These are phyloP conservation scores for Trichoderma oligosporum DNA, from an alignment of 2,329 filamentous ascomycete species.

Conservation along the genomic window DNA sequence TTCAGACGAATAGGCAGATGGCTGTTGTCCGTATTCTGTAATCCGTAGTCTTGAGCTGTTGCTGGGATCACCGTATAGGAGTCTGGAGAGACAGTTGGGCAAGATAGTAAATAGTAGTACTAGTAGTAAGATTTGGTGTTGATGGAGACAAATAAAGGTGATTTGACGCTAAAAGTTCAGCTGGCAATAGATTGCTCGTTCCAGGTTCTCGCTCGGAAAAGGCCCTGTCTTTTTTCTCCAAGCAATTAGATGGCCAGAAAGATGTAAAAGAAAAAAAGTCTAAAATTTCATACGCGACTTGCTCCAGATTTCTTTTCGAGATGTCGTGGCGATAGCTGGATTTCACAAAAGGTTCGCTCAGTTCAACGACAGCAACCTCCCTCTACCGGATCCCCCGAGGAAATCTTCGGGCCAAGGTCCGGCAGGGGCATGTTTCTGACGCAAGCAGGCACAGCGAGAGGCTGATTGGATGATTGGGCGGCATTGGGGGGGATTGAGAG, in stretches of 20 bases:
- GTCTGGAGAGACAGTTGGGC: conserved; percentile 4
- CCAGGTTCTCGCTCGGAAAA: not conserved
- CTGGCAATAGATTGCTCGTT: not conserved
- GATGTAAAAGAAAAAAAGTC: too few species aligned
- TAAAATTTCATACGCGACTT: not conserved
- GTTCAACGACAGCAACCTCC: conserved; percentile 8
- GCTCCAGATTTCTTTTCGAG: not conserved
- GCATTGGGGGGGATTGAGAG: conserved; percentile 3
- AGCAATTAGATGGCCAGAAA: too few species aligned
- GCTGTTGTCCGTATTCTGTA: not conserved
- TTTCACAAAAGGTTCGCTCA: not conserved
- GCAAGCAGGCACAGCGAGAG: conserved; percentile 12
- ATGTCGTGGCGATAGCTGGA: conserved; percentile 8
- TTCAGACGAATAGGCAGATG: conserved; percentile 6
- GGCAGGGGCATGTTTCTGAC: conserved; percentile 10
- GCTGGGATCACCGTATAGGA: not conserved
- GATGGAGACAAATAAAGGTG: not conserved
- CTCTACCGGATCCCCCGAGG: conserved; percentile 13
- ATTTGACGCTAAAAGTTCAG: not conserved
- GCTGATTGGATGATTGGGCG: conserved; percentile 17
- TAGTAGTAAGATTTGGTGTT: conserved; percentile 1
- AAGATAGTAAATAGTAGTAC: conserved; percentile 5
- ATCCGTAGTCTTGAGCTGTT: not conserved
- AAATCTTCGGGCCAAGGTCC: conserved; percentile 6
- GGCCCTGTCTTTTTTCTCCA: not conserved